Percentiles rank a stretch among this genome's conserved stretches.
These are phyloP conservation scores for Perkinsus marinus DNA, from an alignment of 169 alveolate species.

Conservation along the genomic window DNA sequence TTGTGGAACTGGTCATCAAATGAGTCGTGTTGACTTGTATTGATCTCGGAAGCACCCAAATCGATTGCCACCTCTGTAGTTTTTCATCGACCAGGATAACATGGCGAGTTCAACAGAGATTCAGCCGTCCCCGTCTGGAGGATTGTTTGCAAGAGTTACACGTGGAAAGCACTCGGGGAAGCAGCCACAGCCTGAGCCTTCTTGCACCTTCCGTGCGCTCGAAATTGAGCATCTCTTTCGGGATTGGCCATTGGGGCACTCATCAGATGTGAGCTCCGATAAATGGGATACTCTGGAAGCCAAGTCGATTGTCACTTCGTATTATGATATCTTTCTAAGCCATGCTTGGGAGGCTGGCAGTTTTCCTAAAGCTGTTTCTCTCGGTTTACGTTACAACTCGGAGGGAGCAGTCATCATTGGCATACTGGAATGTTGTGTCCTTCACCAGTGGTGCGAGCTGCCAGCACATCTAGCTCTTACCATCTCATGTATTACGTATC, in stretches of 20 bases:
- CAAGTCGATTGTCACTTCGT: neutral
- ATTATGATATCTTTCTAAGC: neutral
- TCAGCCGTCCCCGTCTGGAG: no score
- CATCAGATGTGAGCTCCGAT: neutral
- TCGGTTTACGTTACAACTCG: neutral
- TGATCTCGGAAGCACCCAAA: no score
- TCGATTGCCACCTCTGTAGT: no score
- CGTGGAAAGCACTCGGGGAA: no score
- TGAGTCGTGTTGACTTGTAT: no score
- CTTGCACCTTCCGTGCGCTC: no score
- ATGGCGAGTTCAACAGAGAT: no score
- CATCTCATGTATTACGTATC: neutral
- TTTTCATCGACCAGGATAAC: no score
- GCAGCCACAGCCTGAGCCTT: no score
- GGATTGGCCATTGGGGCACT: neutral
- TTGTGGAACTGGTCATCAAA: no score
- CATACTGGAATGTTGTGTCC: neutral
- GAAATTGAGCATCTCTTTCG: no score
- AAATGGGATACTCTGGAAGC: neutral
- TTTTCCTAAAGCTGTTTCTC: neutral
- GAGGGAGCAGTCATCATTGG: neutral
- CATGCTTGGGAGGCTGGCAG: neutral
- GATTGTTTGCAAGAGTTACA: no score
- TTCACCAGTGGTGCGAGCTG: neutral
- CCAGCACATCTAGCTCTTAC: neutral